phyloP scores from a whole-genome alignment of 2,329 filamentous ascomycete genomes.

The Trichoderma atrobrunneum region DNA sequence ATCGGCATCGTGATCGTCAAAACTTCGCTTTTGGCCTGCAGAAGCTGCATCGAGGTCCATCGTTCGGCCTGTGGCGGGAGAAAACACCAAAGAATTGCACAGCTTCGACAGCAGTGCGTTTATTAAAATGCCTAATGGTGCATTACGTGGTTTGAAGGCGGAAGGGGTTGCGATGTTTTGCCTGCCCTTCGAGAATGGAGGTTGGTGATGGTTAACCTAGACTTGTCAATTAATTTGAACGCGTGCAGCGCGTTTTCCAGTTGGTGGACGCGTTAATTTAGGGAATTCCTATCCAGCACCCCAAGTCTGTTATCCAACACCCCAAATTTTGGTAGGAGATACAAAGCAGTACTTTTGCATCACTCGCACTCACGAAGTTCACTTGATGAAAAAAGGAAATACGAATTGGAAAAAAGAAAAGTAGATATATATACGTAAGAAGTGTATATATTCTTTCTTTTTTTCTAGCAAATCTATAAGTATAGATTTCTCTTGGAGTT shows the following conservation, averaged over 20 bases:
- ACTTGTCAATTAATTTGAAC: slow-evolving; percentile 15
- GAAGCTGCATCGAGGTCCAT: slow-evolving; percentile 30
- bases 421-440: no score
- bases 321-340: no score
- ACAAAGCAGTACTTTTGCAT: no score
- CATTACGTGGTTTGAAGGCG: neutral
- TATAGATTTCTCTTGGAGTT: no score
- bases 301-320: no score
- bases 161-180: neutral
- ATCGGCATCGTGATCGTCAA: slow-evolving; percentile 25
- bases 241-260: slow-evolving; percentile 16
- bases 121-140: neutral
- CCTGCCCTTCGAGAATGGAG: neutral
- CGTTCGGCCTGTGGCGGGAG: neutral
- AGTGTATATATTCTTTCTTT: no score
- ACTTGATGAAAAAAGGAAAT: no score
- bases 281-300: no score
- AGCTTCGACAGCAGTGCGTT: neutral
- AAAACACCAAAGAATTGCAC: neutral
- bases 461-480: no score
- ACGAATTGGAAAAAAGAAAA: no score
- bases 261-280: slow-evolving; percentile 16
- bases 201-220: slow-evolving; percentile 9
- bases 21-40: slow-evolving; percentile 26
- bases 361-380: no score